Evolutionary conservation across 2,329 filamentous ascomycete genomes (phyloP), one percentile per base, ranked within the genome.

Genomic region (Chlorencoelia australis): DNA sequence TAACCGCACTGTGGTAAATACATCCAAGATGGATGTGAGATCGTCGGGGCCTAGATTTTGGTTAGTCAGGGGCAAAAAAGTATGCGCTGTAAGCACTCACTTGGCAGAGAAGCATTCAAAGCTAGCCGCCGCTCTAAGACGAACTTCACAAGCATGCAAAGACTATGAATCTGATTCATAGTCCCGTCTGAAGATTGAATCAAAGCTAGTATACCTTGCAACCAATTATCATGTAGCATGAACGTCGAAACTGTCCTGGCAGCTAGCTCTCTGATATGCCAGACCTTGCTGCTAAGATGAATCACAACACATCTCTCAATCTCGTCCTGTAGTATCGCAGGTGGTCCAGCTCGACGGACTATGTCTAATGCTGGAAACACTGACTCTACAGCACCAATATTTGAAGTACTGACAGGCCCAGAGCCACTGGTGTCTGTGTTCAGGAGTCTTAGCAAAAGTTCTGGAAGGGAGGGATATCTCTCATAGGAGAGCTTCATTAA

Each of bases 291-390:
- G 8, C 66, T 70, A 3, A 86, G 65, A 37, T 88, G 77, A 27
- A 64, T 66, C 5, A 69, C 58, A 6, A 89, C 74, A 30, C 72
- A 66, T 3, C 58, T 50, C 47, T 73, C 68, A 4, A 87, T 69
- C 30, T 71, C 65, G 1, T 65, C 59, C 2, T 69, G 64, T 40
- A 73, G 59, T 3, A 66, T 55, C 16, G 71, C 66, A 0, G 82
- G 82, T 1, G 83, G 75, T 0, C 75, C 73, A 8, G 79, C 79
- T 35, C 83, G 72, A 32, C 82, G 75, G 33, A 91, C 69, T 22
- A 93, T 82, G 48, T 89, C 82, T n/a, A 93, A 63, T 1, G 82
- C 83, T 0, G 85, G 84, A 51, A 91, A 89, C 2, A 89, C 81
- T 0, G 79, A 79, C 58, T 88, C 82, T 5, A 75, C 71, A 1